Conservation (phyloP, 306 rosid species). For the Gillenia trifoliata region DNA sequence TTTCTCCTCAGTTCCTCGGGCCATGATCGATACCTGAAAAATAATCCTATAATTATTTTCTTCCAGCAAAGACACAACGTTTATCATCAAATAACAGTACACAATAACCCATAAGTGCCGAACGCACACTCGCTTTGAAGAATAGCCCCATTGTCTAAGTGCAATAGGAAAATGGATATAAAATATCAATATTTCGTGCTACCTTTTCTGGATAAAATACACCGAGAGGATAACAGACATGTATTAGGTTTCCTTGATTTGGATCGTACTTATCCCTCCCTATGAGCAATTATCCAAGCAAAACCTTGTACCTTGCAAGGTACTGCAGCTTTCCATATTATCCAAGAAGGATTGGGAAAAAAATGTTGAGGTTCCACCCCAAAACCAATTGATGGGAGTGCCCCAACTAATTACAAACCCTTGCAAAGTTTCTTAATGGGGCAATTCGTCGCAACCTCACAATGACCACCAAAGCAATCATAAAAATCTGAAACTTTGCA, state of each 20-base stretch:
- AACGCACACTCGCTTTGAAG: background rate
- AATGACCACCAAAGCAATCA: background rate
- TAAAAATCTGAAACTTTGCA: background rate
- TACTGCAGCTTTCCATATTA: background rate
- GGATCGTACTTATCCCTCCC: background rate
- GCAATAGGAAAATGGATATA: background rate
- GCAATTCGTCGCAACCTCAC: background rate
- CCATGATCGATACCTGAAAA: conserved; percentile 67
- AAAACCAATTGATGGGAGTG: background rate
- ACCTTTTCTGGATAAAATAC: background rate
- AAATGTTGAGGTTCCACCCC: background rate
- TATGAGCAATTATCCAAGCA: background rate
- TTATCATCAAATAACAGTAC: background rate
- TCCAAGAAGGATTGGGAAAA: background rate
- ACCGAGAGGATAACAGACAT: background rate
- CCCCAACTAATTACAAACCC: background rate
- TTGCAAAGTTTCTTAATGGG: background rate
- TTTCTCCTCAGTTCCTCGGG: conserved; percentile 71
- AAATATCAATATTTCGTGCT: background rate
- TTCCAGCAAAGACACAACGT: background rate
- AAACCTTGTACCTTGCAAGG: background rate
- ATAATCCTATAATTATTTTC: background rate
- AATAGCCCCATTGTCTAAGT: background rate
- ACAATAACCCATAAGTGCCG: background rate
- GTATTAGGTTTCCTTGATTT: background rate